Evolutionary conservation across 2,329 filamentous ascomycete genomes (phyloP), one percentile per base, ranked within the genome.

Genomic region (Neofusicoccum kwambonambiense): DNA sequence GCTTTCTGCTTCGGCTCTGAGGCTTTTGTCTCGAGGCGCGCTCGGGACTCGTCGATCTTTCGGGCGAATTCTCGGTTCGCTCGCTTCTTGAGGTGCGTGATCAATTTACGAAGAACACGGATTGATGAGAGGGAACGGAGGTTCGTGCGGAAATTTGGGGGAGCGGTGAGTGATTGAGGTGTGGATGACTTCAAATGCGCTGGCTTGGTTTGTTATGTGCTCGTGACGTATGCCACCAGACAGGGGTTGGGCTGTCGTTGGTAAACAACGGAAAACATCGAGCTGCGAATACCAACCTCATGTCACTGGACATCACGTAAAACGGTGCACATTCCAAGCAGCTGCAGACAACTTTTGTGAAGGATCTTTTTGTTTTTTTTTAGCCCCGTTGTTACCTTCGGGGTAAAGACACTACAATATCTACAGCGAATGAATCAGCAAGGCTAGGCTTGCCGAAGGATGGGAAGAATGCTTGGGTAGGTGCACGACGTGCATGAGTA

Each of bases 1-100:
- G 67, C 52, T 27, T 15, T 13, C 31, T 34, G 41, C 54, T 70
- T 49, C 15, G 61, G 39, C 66, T 44, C 47, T 31, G 22, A 22
- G 22, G 22, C 22, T 22, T 22, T 68, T 22, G 61, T 54, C 27
- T 60, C 41, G 56, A 60, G 37, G 27, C 42, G 56, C 41, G 56
- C 31, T 62, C 45, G 44, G 50, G 47, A 27, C 42, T 52, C 47
- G 45, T 62, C 60, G 60, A 62, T 62, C 60, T 52, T 52, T 51
- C 47, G 47, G 47, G 37, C 37, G 17, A 62, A 62, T 52, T 62
- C 60, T 62, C 60, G 60, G 50, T 62, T 50, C 19, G 34, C 60
- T 62, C 60, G 45, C n/a, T 31, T 62, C n/a, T 34, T 62, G 45
- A 62, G 52, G 50, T 52, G 15, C 12, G 60, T 42, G 45, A 52